phyloP scores from a whole-genome alignment of 1,139 yeast genomes.

The Magnusiomyces sp. region DNA sequence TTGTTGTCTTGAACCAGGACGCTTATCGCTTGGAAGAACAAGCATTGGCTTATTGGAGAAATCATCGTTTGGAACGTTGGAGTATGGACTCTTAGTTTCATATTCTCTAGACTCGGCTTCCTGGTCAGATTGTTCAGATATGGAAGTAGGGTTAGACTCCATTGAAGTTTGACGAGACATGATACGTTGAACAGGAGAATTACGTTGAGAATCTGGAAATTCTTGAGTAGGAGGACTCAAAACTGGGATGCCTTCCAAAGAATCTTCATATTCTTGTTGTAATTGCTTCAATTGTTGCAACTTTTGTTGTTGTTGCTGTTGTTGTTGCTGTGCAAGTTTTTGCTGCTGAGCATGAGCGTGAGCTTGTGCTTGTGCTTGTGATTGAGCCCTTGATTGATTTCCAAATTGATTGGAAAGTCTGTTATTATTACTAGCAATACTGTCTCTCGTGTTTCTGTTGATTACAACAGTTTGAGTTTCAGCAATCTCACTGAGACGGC shows the following conservation, averaged over 20 bases:
- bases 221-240: not conserved
- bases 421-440: not conserved
- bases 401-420: not conserved
- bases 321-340: not conserved
- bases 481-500: conserved; percentile 7
- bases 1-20: not conserved
- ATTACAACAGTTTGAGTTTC: not conserved
- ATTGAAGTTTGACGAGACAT: conserved; percentile 27
- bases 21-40: not conserved
- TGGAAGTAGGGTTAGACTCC: conserved; percentile 24
- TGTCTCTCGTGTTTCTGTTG: not conserved
- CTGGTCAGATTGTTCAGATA: conserved; percentile 1
- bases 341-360: not conserved
- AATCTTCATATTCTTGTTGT: not conserved
- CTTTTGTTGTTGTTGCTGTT: not conserved
- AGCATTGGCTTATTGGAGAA: not conserved
- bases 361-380: too few relatives aligned
- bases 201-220: conserved; percentile 1
- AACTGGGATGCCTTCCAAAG: not conserved
- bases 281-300: not conserved
- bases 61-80: not conserved
- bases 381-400: not conserved
- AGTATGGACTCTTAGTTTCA: not conserved
- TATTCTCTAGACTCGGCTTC: not conserved
- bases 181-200: conserved; percentile 15